Evolutionary conservation across 192 early-diverging fungal species (phyloP).

Genomic region (Gonapodya sp.): DNA sequence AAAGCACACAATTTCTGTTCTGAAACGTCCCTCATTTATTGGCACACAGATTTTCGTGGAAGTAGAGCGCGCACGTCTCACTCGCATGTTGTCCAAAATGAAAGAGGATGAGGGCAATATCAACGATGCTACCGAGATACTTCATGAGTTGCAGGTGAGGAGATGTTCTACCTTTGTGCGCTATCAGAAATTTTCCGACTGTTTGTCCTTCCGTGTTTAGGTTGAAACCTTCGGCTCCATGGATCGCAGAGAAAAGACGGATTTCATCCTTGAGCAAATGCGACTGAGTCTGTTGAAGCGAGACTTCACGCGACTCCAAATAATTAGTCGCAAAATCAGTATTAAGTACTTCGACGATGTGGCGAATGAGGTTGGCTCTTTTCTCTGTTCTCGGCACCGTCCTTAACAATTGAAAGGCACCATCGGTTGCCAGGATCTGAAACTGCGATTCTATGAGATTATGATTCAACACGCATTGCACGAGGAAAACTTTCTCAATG

Average conservation of each 20-base stretch:
- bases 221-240: conserved; percentile 99
- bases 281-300: conserved; percentile 84
- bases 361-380: conserved; percentile 62
- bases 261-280: conserved; percentile 99
- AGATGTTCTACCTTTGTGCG: conserved; percentile 5
- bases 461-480: conserved; percentile 94
- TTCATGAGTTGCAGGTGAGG: conserved; percentile 85
- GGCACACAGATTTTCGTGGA: conserved; percentile 86
- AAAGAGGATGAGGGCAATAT: conserved; percentile 84
- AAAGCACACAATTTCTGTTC: conserved; percentile 13
- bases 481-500: conserved; percentile 79
- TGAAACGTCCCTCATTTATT: not conserved
- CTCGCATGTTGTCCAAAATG: conserved; percentile 78
- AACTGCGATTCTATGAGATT: conserved; percentile 90
- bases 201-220: conserved; percentile 28
- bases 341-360: conserved; percentile 82
- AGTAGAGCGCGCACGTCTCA: conserved; percentile 91
- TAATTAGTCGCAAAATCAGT: conserved; percentile 94
- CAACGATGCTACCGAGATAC: conserved; percentile 81
- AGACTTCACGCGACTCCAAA: conserved; percentile 84
- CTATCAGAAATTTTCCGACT: not conserved
- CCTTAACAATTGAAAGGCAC: not conserved
- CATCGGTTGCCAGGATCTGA: conserved; percentile 77
- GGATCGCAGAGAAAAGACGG: conserved; percentile 97
- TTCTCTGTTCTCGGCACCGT: not conserved